A percentile compares a stretch with the other conserved stretches of the same genome.
phyloP scores from a whole-genome alignment of 2,329 filamentous ascomycete genomes.

The Penicillium brasilianum region DNA sequence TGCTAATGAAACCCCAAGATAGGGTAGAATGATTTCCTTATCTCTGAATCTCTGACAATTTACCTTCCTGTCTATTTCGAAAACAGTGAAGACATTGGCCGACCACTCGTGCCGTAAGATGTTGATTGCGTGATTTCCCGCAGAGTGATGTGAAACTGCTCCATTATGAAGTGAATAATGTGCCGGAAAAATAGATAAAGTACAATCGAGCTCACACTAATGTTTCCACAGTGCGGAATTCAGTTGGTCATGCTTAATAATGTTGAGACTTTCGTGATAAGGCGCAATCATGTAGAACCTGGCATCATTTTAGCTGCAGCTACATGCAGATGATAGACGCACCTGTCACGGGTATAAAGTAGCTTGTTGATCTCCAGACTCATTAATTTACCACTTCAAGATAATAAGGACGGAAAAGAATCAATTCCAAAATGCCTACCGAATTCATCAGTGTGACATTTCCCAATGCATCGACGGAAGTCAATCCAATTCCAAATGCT shows the following conservation, averaged over 20 bases:
- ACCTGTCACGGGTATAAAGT: neutral
- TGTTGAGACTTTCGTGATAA: constrained; percentile 6
- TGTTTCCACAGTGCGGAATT: too few species aligned
- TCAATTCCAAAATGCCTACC: constrained; percentile 33
- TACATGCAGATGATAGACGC: neutral
- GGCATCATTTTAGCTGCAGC: constrained; percentile 6
- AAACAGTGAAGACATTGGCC: neutral
- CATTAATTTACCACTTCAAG: neutral
- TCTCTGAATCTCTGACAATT: too few species aligned
- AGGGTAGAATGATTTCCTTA: too few species aligned
- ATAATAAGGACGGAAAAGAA: neutral
- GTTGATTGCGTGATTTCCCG: constrained; percentile 2
- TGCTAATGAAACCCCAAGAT: too few species aligned
- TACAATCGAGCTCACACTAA: neutral
- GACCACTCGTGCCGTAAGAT: neutral
- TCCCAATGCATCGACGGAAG: constrained; percentile 62
- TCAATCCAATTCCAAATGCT: constrained; percentile 59
- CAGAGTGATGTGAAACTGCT: neutral
- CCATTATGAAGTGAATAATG: neutral
- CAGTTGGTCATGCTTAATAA: neutral
- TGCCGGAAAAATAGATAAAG: neutral
- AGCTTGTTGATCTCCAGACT: neutral
- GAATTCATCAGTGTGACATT: constrained; percentile 67
- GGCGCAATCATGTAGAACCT: constrained; percentile 14
- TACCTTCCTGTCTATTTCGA: too few species aligned